phyloP scores from a whole-genome alignment of 2,329 filamentous ascomycete genomes.

The Neonectria magnoliae region DNA sequence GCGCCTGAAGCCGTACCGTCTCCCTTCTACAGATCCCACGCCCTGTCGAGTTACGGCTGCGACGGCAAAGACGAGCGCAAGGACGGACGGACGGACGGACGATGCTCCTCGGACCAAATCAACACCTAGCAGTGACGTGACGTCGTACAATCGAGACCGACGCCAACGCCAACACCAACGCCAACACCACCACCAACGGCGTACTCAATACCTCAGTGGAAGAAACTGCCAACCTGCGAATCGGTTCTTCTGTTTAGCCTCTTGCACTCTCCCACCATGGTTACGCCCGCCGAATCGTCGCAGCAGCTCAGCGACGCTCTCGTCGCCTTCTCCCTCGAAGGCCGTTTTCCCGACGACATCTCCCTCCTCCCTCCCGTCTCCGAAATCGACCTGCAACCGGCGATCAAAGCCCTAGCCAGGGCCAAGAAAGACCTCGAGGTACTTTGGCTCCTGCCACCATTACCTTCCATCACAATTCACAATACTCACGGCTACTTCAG shows the following conservation, averaged over 20 bases:
- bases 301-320: conserved; percentile 52
- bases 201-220: background rate
- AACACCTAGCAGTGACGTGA: conserved; percentile 19
- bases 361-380: conserved; percentile 51
- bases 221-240: background rate
- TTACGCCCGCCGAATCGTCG: conserved; percentile 41
- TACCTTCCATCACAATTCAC: conserved; percentile 3
- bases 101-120: conserved; percentile 7
- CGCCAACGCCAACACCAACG: background rate
- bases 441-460: conserved; percentile 20
- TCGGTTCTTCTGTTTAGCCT: background rate
- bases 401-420: conserved; percentile 51
- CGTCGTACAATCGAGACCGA: conserved; percentile 8
- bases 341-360: conserved; percentile 53
- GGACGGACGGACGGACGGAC: conserved; percentile 1
- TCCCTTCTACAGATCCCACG: background rate
- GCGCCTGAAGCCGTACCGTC: background rate
- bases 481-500: conserved; percentile 40
- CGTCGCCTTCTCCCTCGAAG: conserved; percentile 53
- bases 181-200: background rate
- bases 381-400: conserved; percentile 50
- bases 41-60: background rate
- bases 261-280: conserved; percentile 40
- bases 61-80: background rate
- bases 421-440: conserved; percentile 54